A percentile compares a stretch with the other conserved stretches of the same genome.
Evolutionary conservation across 2,329 filamentous ascomycete species (phyloP).

Genomic region (Alternaria burnsii): DNA sequence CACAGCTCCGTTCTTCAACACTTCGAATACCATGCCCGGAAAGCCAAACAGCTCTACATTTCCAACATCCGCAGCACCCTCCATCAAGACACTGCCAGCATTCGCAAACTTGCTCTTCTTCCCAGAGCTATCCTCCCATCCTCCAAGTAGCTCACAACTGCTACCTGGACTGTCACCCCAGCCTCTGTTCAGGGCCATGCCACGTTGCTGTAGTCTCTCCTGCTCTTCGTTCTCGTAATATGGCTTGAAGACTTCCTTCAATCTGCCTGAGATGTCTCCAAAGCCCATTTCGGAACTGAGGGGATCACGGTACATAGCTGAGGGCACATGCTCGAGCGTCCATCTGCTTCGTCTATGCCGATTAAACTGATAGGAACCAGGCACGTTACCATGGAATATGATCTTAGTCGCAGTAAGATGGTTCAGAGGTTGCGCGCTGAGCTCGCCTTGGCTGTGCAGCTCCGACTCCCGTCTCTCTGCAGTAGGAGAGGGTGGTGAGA

Average conservation of each 20-base stretch:
- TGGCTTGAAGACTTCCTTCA: conserved; percentile 75
- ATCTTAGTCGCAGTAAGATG: conserved; percentile 87
- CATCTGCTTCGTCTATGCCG: conserved; percentile 89
- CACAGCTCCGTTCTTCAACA: conserved; percentile 89
- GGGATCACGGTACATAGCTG: conserved; percentile 53
- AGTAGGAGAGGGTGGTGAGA: conserved; percentile 58
- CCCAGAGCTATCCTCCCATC: conserved; percentile 75
- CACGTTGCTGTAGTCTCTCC: conserved; percentile 62
- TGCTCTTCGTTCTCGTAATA: conserved; percentile 67
- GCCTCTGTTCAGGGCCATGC: conserved; percentile 88
- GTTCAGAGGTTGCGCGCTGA: conserved; percentile 56
- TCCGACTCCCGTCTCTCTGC: conserved; percentile 62
- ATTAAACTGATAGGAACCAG: conserved; percentile 96
- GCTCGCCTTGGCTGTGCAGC: conserved; percentile 34
- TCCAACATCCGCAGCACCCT: conserved; percentile 62
- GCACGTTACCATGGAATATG: conserved; percentile 93
- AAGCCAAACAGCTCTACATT: conserved; percentile 92
- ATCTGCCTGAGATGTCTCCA: conserved; percentile 68
- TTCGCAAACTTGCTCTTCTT: conserved; percentile 47
- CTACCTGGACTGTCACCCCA: conserved; percentile 93
- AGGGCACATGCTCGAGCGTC: conserved; percentile 68
- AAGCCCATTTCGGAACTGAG: conserved; percentile 75
- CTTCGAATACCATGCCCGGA: conserved; percentile 93
- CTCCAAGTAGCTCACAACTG: conserved; percentile 71
- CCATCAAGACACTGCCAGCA: conserved; percentile 50